phyloP scores from a whole-genome alignment of 2,329 filamentous ascomycete species.

The Trichoderma lentiforme region DNA sequence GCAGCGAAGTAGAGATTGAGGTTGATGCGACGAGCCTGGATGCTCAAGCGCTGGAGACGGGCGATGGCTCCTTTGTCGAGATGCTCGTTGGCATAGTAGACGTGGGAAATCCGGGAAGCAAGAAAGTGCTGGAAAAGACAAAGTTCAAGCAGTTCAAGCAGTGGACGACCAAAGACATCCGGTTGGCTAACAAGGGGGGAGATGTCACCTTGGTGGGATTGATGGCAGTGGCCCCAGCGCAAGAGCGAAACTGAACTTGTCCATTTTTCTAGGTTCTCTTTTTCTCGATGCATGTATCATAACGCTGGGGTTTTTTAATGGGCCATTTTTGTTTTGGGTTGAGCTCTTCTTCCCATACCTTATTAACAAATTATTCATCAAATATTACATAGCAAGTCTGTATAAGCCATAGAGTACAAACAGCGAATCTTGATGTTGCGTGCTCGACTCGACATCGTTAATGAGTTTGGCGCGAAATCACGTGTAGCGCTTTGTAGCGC shows the following conservation, averaged over 20 bases:
- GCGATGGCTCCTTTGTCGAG: not conserved
- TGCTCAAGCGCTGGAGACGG: not conserved
- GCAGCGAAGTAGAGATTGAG: constrained; percentile 36
- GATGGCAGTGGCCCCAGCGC: not conserved
- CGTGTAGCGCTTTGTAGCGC: not conserved
- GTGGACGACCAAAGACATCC: not conserved
- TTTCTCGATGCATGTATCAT: not conserved
- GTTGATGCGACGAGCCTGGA: constrained; percentile 34
- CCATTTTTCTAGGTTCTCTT: not conserved
- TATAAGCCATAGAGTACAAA: not conserved
- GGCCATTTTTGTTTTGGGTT: not conserved
- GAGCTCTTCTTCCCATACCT: too few relatives aligned
- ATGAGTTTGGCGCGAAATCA: constrained; percentile 3
- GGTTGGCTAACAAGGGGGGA: not conserved
- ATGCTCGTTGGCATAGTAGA: not conserved
- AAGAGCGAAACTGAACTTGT: not conserved
- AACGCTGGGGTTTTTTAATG: not conserved
- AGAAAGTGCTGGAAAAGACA: not conserved
- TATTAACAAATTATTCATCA: too few relatives aligned
- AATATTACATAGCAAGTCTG: not conserved
- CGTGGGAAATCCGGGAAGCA: not conserved
- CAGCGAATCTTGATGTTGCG: not conserved
- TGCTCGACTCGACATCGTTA: not conserved
- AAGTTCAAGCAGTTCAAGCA: not conserved
- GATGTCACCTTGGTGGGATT: not conserved